Percentiles rank a stretch among this genome's conserved stretches.
Evolutionary conservation across 2,329 filamentous ascomycete genomes (phyloP).

Genomic region (Leptosphaerulina australis): DNA sequence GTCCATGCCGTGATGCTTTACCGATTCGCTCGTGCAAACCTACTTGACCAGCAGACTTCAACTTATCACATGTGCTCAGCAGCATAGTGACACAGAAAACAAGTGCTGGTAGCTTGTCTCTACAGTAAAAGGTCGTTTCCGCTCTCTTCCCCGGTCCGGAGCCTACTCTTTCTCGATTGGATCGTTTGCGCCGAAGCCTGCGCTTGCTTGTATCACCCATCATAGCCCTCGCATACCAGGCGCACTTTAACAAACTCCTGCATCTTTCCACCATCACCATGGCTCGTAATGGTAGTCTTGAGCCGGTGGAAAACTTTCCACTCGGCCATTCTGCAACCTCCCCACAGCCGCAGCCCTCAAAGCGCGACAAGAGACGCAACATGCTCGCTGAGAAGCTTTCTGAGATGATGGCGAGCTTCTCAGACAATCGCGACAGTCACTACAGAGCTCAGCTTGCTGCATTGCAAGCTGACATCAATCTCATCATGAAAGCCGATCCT

Average conservation of each 20-base stretch:
- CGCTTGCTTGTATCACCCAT: slow-evolving; percentile 6
- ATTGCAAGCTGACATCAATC: slow-evolving; percentile 86
- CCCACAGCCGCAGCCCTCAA: slow-evolving; percentile 65
- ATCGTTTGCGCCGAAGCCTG: slow-evolving; percentile 13
- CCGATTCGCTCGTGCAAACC: slow-evolving; percentile 10
- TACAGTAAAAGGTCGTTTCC: neutral
- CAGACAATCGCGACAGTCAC: slow-evolving; percentile 77
- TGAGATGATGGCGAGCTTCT: slow-evolving; percentile 77
- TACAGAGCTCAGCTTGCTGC: slow-evolving; percentile 90
- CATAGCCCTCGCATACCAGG: neutral
- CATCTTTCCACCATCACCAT: slow-evolving; percentile 28
- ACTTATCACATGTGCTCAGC: slow-evolving; percentile 3
- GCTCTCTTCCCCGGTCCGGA: too few relatives aligned
- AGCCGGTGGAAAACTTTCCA: slow-evolving; percentile 45
- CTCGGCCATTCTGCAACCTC: slow-evolving; percentile 49
- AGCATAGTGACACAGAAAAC: slow-evolving; percentile 9
- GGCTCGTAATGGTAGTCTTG: slow-evolving; percentile 49
- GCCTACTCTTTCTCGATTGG: neutral
- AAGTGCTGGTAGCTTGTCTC: slow-evolving; percentile 11
- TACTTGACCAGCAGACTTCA: slow-evolving; percentile 2
- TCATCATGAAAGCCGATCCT: slow-evolving; percentile 84
- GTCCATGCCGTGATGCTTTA: slow-evolving; percentile 11
- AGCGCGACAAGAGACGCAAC: slow-evolving; percentile 88
- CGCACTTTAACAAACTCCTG: neutral
- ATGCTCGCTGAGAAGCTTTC: slow-evolving; percentile 79